A percentile compares a stretch with the other conserved stretches of the same genome.
These are phyloP conservation scores for Ophiostoma ips DNA, from an alignment of 2,329 filamentous ascomycete species.

Conservation along the genomic window DNA sequence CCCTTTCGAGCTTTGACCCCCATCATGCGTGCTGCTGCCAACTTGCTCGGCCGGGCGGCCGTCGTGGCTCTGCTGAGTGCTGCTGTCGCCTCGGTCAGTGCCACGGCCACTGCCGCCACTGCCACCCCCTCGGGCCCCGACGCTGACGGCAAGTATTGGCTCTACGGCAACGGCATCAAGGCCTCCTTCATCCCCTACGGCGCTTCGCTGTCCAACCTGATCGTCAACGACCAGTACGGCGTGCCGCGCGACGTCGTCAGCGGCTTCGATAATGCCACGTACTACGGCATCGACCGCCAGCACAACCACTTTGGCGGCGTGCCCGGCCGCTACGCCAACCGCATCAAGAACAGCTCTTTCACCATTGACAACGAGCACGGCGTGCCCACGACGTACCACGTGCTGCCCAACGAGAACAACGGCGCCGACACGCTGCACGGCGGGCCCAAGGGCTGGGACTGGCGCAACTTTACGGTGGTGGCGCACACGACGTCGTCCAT, in stretches of 20 bases:
- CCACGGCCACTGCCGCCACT: not conserved
- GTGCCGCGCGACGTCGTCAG: slow-evolving; percentile 56
- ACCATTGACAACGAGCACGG: slow-evolving; percentile 40
- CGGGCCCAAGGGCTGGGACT: slow-evolving; percentile 61
- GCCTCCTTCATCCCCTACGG: slow-evolving; percentile 62
- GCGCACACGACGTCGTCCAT: slow-evolving; percentile 52
- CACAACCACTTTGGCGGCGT: slow-evolving; percentile 63
- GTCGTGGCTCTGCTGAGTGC: not conserved
- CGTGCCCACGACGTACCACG: slow-evolving; percentile 32
- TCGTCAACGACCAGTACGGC: slow-evolving; percentile 55
- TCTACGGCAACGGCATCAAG: slow-evolving; percentile 50
- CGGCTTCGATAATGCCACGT: slow-evolving; percentile 62
- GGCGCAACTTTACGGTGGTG: slow-evolving; percentile 64
- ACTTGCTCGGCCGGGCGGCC: too few species aligned
- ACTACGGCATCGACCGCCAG: slow-evolving; percentile 49
- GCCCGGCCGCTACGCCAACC: slow-evolving; percentile 66
- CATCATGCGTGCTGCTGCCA: too few species aligned
- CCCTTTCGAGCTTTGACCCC: too few species aligned
- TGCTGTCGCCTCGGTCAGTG: not conserved
- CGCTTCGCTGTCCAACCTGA: slow-evolving; percentile 56
- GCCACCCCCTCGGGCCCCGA: slow-evolving; percentile 27
- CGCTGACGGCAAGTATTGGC: slow-evolving; percentile 55
- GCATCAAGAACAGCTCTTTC: slow-evolving; percentile 66
- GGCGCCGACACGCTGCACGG: slow-evolving; percentile 56
- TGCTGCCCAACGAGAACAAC: slow-evolving; percentile 49